Base-by-base conservation (phyloP, 257 asterid genomes). In the Echium plantagineum region DNA sequence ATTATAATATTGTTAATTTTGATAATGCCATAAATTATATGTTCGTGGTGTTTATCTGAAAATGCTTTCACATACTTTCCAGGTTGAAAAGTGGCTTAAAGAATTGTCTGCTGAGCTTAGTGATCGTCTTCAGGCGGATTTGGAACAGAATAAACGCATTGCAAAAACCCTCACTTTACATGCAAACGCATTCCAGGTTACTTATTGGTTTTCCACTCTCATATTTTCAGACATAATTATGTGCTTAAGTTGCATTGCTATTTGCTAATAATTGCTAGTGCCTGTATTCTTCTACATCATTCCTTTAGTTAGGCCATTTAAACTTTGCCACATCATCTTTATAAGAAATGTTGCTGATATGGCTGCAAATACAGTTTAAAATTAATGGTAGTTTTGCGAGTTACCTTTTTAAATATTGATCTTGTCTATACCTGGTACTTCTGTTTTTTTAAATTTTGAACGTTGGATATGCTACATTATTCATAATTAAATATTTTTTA, bases 71-170 rank as follows among this genome's bases (percentile, higher is more conserved):
- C 60, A 57, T 63, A 26, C 31, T 53, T 65, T 75, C 57, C 78
- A 90, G 98, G 96, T 88, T 38, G 88, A 85, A 46, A 82, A 85
- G 78, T 91, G 98, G 98, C 81, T 91, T 57, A 58, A 75, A 63
- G 83, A 88, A 51, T 95, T 91, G 24, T 83, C 95, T 63, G 94
- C 84, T 67, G 98, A 91, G 75, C 82, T 91, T 60, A 80, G 72
- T 63, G 98, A 91, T 67, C 98, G 98, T 57, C 96, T 91, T 69
- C 81, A 76, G 69, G 70, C 75, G 65, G 98, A 91, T 77, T 69
- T 91, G 70, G 94, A 87, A 74, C 93, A 80, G 81, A 88, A 91
- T 75, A 87, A 83, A 77, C 98, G 96, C 58, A 79, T 85, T 66
- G 96, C 98, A 66, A 89, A 66, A 68, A 85, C 94, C 30, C 80